Evolutionary conservation across 2,329 filamentous ascomycete species (phyloP).

Genomic region (Alternaria sp.): DNA sequence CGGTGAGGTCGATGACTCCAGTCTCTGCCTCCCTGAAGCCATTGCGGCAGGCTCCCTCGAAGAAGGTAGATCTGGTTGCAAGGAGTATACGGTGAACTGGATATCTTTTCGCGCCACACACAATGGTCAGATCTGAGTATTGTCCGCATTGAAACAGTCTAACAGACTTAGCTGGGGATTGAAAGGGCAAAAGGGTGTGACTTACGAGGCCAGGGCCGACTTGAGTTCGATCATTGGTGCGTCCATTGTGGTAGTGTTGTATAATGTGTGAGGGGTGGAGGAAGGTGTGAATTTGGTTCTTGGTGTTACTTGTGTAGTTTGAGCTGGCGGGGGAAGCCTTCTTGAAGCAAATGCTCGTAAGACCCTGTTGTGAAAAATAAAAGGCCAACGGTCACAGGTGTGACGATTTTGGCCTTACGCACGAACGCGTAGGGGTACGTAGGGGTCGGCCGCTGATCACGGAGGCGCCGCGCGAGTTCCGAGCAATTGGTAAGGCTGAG

Average conservation of each 20-base stretch:
- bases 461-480: conserved; percentile 20
- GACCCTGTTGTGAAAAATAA: conserved; percentile 18
- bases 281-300: background rate
- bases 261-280: background rate
- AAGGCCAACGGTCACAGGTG: conserved; percentile 18
- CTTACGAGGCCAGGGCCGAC: conserved; percentile 59
- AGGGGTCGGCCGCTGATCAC: conserved; percentile 24
- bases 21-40: conserved; percentile 49
- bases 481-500: conserved; percentile 26
- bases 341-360: conserved; percentile 20
- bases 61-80: conserved; percentile 59
- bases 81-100: conserved; percentile 58
- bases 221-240: conserved; percentile 55
- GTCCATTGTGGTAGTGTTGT: conserved; percentile 46
- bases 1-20: conserved; percentile 50
- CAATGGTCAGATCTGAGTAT: conserved; percentile 60
- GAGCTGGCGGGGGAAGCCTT: conserved; percentile 8
- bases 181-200: conserved; percentile 14
- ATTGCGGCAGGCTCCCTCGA: conserved; percentile 52
- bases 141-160: conserved; percentile 50
- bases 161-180: conserved; percentile 39
- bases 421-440: conserved; percentile 25
- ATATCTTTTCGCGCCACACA: conserved; percentile 57
- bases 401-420: conserved; percentile 22
- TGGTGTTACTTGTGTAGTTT: background rate